Evolutionary conservation across 345 rosid species (phyloP), one percentile per base, ranked within the genome.

Genomic region (Orychophragmus violaceus): DNA sequence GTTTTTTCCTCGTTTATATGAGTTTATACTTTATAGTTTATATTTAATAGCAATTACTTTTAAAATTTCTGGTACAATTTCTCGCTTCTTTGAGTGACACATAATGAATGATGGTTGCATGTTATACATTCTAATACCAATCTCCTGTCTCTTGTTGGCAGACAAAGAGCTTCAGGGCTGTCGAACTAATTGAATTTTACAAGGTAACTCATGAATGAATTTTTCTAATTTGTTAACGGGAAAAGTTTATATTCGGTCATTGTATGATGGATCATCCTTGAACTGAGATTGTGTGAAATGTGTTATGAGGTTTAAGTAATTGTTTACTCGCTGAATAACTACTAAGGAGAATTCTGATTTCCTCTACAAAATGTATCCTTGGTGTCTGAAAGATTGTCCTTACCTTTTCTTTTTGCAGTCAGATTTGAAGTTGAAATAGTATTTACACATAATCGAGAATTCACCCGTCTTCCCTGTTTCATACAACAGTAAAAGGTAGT

Each of bases 341-440:
- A n/a, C n/a, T n/a, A n/a, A n/a, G n/a, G n/a, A n/a, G n/a, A n/a
- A n/a, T n/a, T n/a, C n/a, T n/a, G n/a, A n/a, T n/a, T n/a, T n/a
- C n/a, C n/a, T n/a, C n/a, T n/a, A n/a, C n/a, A n/a, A n/a, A n/a
- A n/a, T n/a, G n/a, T n/a, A n/a, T n/a, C n/a, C n/a, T n/a, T n/a
- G 0, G 9, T 30, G 18, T 33, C 59, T 9, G 35, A 16, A 28
- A 36, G 18, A 28, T 36, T 29, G 16, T 17, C 25, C 14, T 45
- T 46, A 6, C n/a, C 42, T 8, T 35, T n/a, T n/a, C n/a, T 11
- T 65, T 65, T 5, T 27, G 41, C 90, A 90, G 91, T 79, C 93
- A 71, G 97, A 93, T 82, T 29, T 82, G 83, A 90, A 93, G 80
- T 77, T 93, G 83, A 93, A 87, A 77, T 87, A 87, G 50, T 90